Evolutionary conservation across 2,329 filamentous ascomycete species (phyloP).

Genomic region (Arthrobotrys entomopaga): DNA sequence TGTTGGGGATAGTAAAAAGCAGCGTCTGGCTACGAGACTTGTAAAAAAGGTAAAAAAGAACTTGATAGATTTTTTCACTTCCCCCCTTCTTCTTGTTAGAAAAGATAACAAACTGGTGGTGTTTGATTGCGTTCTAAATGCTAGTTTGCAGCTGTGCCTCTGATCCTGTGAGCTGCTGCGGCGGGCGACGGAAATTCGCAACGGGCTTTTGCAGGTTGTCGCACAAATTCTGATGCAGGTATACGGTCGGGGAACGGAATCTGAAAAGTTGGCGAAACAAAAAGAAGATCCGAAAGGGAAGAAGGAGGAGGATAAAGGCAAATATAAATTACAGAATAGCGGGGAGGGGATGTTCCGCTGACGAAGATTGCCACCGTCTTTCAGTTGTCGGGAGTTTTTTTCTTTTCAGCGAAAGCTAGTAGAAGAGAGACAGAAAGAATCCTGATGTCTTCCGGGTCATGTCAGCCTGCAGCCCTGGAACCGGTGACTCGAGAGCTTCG

Average conservation of each 20-base stretch:
- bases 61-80: slow-evolving; percentile 17
- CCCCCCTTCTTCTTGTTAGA: slow-evolving; percentile 12
- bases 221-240: slow-evolving; percentile 40
- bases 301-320: slow-evolving; percentile 34
- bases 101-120: slow-evolving; percentile 21
- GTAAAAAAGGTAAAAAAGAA: background rate
- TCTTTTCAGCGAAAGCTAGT: slow-evolving; percentile 34
- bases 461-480: slow-evolving; percentile 53
- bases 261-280: slow-evolving; percentile 44
- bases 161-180: slow-evolving; percentile 19
- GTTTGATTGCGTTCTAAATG: slow-evolving; percentile 1
- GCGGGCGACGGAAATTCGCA: slow-evolving; percentile 15
- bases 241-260: slow-evolving; percentile 30
- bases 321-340: slow-evolving; percentile 37
- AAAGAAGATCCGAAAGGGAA: slow-evolving; percentile 14
- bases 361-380: slow-evolving; percentile 19
- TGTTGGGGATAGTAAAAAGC: background rate
- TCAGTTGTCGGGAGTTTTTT: slow-evolving; percentile 45
- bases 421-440: slow-evolving; percentile 15
- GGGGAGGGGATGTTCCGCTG: slow-evolving; percentile 15
- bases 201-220: slow-evolving; percentile 42
- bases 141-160: slow-evolving; percentile 20
- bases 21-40: background rate
- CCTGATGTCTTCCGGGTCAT: slow-evolving; percentile 50
- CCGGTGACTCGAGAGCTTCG: slow-evolving; percentile 53